phyloP scores from a whole-genome alignment of 345 rosid genomes.

The Heritiera littoralis region DNA sequence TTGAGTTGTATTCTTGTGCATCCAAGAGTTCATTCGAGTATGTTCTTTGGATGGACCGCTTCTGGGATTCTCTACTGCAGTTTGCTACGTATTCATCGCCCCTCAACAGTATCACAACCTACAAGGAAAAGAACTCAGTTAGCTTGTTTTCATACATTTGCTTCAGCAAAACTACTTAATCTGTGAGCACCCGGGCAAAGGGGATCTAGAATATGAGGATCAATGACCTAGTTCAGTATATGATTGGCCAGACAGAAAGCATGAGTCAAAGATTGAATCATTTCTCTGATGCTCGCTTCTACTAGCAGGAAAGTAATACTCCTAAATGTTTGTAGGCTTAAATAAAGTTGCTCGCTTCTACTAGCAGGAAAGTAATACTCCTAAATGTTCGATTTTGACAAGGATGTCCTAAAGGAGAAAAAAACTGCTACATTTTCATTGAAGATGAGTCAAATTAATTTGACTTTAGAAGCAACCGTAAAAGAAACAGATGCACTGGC shows the following conservation, averaged over 20 bases:
- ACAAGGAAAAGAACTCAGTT: conserved; percentile 19
- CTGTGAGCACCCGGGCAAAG: background rate
- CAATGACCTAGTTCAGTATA: background rate
- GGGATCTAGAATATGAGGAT: background rate
- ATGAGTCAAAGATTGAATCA: background rate
- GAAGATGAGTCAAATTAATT: background rate
- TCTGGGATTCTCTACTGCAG: conserved; percentile 35
- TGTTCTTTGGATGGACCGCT: conserved; percentile 49
- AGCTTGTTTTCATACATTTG: background rate
- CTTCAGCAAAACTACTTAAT: no score
- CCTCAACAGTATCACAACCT: conserved; percentile 72
- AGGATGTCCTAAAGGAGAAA: background rate
- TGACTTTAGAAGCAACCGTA: background rate
- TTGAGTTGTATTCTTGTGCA: conserved; percentile 74
- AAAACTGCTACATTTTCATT: background rate
- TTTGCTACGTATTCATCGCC: conserved; percentile 47
- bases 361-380: background rate
- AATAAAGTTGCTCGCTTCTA: background rate
- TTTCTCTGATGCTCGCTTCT: conserved; percentile 6
- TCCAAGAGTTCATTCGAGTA: conserved; percentile 71
- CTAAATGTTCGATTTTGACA: background rate
- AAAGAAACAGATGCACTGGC: background rate
- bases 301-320: background rate
- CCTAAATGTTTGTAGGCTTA: background rate
- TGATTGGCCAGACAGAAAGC: background rate